Percentiles rank a stretch among this genome's conserved stretches.
phyloP scores from a whole-genome alignment of 2,329 filamentous ascomycete genomes.

The Epichloe glyceriae region DNA sequence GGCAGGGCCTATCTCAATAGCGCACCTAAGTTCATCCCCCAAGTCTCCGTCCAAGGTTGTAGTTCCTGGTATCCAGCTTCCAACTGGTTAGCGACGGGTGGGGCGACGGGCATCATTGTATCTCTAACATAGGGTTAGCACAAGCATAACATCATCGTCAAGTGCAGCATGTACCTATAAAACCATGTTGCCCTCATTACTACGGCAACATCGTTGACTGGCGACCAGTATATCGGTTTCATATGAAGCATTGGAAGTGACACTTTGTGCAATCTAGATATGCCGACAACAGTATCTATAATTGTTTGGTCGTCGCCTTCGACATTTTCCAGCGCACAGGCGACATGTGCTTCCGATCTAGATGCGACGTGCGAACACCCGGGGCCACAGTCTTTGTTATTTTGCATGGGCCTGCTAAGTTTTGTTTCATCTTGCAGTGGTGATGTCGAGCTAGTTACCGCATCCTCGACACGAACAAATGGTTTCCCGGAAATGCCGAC shows the following conservation, averaged over 20 bases:
- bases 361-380: not conserved
- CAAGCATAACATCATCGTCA: not conserved
- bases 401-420: not conserved
- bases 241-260: conserved; percentile 71
- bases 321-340: conserved; percentile 14
- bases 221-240: conserved; percentile 97
- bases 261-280: conserved; percentile 83
- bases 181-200: conserved; percentile 92
- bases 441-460: not conserved
- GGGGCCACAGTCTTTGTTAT: not conserved
- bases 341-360: not conserved
- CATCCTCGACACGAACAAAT: not conserved
- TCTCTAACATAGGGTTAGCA: conserved; percentile 36
- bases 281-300: conserved; percentile 64
- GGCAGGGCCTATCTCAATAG: conserved; percentile 74
- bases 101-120: conserved; percentile 81
- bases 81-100: conserved; percentile 76
- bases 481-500: not conserved
- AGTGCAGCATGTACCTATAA: conserved; percentile 45
- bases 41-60: conserved; percentile 80
- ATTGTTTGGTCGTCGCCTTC: not conserved
- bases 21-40: conserved; percentile 84
- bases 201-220: conserved; percentile 73
- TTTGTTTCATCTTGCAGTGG: not conserved
- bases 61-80: conserved; percentile 84